A percentile compares a stretch with the other conserved stretches of the same genome.
phyloP scores from a whole-genome alignment of 2,329 filamentous ascomycete genomes.

The Colletotrichum lini region DNA sequence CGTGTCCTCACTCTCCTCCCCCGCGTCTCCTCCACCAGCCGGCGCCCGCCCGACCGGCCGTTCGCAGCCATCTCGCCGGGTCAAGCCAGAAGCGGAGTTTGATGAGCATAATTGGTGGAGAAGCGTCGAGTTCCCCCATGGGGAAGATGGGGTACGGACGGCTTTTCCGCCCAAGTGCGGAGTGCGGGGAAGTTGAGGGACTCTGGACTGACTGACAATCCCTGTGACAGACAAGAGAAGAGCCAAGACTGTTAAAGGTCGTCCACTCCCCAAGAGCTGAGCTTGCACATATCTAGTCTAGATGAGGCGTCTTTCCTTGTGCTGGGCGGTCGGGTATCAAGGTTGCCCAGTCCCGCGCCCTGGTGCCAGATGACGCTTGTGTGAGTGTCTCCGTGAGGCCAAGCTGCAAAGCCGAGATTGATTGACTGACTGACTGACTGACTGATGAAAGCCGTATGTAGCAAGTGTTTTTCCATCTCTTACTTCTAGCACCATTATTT shows the following conservation, averaged over 20 bases:
- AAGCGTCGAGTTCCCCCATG: conserved; percentile 24
- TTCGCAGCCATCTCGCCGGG: conserved; percentile 27
- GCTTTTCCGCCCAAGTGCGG: conserved; percentile 36
- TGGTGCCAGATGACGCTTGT: background rate
- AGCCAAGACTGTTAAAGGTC: conserved; percentile 26
- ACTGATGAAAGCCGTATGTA: background rate
- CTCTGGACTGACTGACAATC: no score
- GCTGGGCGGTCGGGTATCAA: conserved; percentile 14
- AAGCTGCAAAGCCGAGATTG: background rate
- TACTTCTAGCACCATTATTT: background rate
- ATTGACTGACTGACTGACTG: background rate
- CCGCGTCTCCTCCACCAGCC: background rate
- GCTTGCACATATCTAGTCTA: conserved; percentile 18
- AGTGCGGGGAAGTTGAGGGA: conserved; percentile 34
- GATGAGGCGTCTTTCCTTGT: background rate
- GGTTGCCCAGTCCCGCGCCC: conserved; percentile 10
- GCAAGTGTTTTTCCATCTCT: background rate
- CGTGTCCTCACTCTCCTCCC: no score
- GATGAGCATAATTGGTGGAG: conserved; percentile 35
- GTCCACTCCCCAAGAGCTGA: background rate
- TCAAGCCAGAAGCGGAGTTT: conserved; percentile 21
- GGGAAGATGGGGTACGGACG: conserved; percentile 33
- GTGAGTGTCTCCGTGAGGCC: background rate
- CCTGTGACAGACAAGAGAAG: background rate
- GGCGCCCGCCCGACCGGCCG: background rate